Percentiles rank a stretch among this genome's conserved stretches.
These are phyloP conservation scores for Alisma plantagoaquatica DNA, from an alignment of 106 monocot genomes.

Conservation along the genomic window DNA sequence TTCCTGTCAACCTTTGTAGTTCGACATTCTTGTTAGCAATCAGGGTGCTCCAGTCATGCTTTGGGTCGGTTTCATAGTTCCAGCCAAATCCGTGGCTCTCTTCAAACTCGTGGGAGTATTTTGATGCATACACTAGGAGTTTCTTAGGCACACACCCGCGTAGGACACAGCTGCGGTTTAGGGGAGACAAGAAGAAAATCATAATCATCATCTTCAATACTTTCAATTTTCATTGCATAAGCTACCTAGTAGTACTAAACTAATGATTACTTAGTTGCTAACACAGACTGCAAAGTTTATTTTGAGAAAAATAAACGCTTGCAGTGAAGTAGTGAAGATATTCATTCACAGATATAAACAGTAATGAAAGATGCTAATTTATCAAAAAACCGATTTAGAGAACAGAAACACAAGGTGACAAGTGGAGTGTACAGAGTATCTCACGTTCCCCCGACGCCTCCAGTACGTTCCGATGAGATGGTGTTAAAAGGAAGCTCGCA, in stretches of 20 bases:
- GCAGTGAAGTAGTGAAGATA: too few species aligned
- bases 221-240: too few species aligned
- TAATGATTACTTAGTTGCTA: too few species aligned
- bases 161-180: slow-evolving; percentile 59
- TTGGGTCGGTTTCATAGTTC: slow-evolving; percentile 84
- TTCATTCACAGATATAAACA: too few species aligned
- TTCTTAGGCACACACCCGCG: slow-evolving; percentile 99
- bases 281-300: too few species aligned
- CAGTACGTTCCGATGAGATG: slow-evolving; percentile 46
- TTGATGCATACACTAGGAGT: slow-evolving; percentile 86
- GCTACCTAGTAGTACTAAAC: too few species aligned
- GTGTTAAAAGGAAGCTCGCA: slow-evolving; percentile 76
- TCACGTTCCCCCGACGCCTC: slow-evolving; percentile 78
- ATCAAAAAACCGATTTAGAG: neutral
- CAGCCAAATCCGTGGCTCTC: slow-evolving; percentile 98
- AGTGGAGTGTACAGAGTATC: neutral
- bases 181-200: neutral
- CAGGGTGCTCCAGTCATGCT: slow-evolving; percentile 91
- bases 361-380: too few species aligned
- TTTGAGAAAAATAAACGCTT: too few species aligned
- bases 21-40: slow-evolving; percentile 98
- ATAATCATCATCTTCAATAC: too few species aligned
- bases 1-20: slow-evolving; percentile 76
- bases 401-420: neutral
- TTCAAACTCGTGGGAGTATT: slow-evolving; percentile 92